Conservation (phyloP, 108 stramenopile species). For the Epithemia pelagica region DNA sequence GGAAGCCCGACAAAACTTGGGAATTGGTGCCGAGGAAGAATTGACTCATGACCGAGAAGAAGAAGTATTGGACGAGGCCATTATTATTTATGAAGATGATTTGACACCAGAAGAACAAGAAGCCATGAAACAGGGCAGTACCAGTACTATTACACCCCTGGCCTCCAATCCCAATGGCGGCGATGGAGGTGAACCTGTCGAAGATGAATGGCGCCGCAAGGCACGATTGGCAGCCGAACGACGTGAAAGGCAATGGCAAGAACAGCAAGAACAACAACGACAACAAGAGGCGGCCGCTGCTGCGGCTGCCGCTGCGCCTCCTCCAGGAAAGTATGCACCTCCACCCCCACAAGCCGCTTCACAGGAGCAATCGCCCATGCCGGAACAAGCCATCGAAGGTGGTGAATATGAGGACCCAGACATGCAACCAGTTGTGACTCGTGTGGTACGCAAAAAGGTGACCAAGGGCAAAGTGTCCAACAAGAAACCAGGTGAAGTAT, state of each 20-base stretch:
- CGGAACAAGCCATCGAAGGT: not conserved
- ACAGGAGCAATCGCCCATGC: not conserved
- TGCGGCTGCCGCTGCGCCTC: not conserved
- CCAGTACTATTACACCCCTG: not conserved
- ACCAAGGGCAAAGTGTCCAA: not conserved
- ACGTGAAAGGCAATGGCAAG: conserved; percentile 1
- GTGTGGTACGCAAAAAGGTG: not conserved
- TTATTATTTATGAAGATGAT: not conserved
- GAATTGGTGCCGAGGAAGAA: not conserved
- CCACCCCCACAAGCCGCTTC: no score
- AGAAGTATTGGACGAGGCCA: not conserved
- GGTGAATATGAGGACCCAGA: not conserved
- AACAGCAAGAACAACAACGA: conserved; percentile 1
- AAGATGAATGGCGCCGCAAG: not conserved
- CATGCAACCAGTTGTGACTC: not conserved
- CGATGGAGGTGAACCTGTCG: no score
- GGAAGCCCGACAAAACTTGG: not conserved
- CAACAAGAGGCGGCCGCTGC: not conserved
- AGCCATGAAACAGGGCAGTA: not conserved
- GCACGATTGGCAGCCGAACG: not conserved
- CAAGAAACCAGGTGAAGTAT: not conserved
- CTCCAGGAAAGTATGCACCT: not conserved
- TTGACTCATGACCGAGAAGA: not conserved
- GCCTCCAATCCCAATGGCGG: not conserved
- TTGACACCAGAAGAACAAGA: not conserved